Conservation (phyloP, 2,329 filamentous ascomycete species). For the Arachnomyces sp. region DNA sequence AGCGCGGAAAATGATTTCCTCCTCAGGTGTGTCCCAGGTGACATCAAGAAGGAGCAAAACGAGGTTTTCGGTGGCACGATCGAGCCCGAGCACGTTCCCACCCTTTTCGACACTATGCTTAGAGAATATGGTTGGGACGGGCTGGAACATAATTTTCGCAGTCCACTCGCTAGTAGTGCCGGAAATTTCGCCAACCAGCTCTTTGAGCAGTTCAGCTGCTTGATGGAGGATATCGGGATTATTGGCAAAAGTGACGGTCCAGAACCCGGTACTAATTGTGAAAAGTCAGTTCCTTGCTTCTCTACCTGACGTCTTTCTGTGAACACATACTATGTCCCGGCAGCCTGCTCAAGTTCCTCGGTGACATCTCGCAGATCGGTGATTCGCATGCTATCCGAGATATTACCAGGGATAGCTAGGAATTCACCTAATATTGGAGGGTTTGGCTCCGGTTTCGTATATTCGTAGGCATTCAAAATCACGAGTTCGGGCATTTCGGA, state of each 20-base stretch:
- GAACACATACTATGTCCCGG: neutral
- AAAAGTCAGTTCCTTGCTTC: no score
- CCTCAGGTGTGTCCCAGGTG: no score
- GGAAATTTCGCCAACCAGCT: constrained; percentile 1
- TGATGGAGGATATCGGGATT: constrained; percentile 8
- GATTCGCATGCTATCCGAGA: constrained; percentile 2
- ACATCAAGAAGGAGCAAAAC: neutral
- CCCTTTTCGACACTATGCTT: constrained; percentile 24
- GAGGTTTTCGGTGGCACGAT: constrained; percentile 18
- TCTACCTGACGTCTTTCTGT: no score
- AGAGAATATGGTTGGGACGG: constrained; percentile 27
- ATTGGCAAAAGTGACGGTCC: constrained; percentile 11
- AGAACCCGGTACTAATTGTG: constrained; percentile 3
- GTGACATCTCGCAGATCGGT: constrained; percentile 6
- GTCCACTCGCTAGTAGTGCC: constrained; percentile 5
- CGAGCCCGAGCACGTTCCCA: constrained; percentile 26
- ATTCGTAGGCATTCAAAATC: neutral
- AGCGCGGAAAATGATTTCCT: no score
- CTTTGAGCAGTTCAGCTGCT: constrained; percentile 2
- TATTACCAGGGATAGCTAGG: neutral
- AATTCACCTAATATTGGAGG: neutral
- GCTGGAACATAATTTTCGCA: constrained; percentile 27
- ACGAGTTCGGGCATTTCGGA: neutral
- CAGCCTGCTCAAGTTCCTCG: constrained; percentile 7
- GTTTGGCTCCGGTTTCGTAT: neutral